A percentile compares a stretch with the other conserved stretches of the same genome.
Evolutionary conservation across 345 rosid genomes (phyloP).

Genomic region (Mangifera indica): DNA sequence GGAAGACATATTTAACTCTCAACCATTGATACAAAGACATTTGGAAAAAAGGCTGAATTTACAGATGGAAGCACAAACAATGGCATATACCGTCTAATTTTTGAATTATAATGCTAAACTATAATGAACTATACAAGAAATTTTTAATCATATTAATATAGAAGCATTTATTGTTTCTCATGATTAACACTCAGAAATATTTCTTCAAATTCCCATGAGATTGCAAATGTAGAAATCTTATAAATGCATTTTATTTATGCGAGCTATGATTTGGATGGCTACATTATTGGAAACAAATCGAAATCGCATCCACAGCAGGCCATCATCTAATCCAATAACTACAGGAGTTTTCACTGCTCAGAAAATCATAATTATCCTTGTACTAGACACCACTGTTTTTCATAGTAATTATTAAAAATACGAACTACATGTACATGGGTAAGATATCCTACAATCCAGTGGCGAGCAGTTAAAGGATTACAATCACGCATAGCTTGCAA

Average conservation of each 20-base stretch:
- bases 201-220: neutral
- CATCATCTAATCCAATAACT: neutral
- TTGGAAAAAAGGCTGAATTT: neutral
- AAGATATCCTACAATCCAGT: constrained; percentile 65
- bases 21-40: neutral
- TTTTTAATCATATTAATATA: too few relatives aligned
- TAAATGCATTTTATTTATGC: neutral
- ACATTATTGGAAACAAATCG: neutral
- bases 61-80: neutral
- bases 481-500: constrained; percentile 68
- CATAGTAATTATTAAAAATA: constrained; percentile 3
- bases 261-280: too few relatives aligned
- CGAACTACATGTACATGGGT: neutral
- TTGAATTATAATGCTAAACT: too few relatives aligned
- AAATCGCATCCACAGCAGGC: neutral
- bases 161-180: too few relatives aligned
- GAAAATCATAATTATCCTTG: neutral
- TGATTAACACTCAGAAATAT: neutral
- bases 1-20: neutral
- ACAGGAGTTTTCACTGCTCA: neutral
- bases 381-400: neutral
- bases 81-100: too few relatives aligned
- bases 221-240: too few relatives aligned
- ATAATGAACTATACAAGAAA: too few relatives aligned
- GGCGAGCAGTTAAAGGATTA: constrained; percentile 63